Evolutionary conservation across 1,139 yeast genomes (phyloP), one percentile per base, ranked within the genome.

Genomic region (Kazachstania sp.): DNA sequence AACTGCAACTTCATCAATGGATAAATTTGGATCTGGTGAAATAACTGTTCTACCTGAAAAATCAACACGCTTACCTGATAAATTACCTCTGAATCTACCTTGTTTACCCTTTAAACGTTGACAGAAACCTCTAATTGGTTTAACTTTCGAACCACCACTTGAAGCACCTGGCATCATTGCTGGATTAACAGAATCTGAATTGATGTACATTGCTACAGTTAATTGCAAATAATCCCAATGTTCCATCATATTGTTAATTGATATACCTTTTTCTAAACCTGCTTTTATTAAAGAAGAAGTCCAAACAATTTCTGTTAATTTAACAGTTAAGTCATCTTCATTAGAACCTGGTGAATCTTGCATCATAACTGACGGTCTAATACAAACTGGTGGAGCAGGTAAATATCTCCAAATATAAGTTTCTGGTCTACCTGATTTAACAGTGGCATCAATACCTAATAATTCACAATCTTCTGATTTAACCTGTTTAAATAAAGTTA

Each of bases 361-460:
- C 88, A 87, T 87, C 73, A 80, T 74, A 34, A 94, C 97, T 6
- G 97, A 90, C 1, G 99, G 99, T 58, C 99, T 79, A 48, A 94
- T 92, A 73, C 98, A 94, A 20, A 94, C 97, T 0, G 99, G 99
- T 1, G 99, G 98, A 0, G 97, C 98, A 0, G 98, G 98, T 47
- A 94, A 74, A 64, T 90, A 94, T 60, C 95, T 77, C 99, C 98
- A 94, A 41, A 94, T 79, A 65, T 90, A 92, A 78, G 85, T 87
- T 67, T 92, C 98, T 1, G 98, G 98, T 54, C 98, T 76, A 37
- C 97, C 97, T 34, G 90, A 87, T 55, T 81, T 75, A 23, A 57
- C 53, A 4, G 86, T 74, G 1, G 97, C 79, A 63, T 92, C 95
- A 54, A 94, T 81, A 45, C 98, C 99, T 37, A 94, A 71, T 34